Percentiles rank a stretch among this genome's conserved stretches.
Evolutionary conservation across 129 eudicot genomes (phyloP).

Genomic region (Ambrosia trifida): DNA sequence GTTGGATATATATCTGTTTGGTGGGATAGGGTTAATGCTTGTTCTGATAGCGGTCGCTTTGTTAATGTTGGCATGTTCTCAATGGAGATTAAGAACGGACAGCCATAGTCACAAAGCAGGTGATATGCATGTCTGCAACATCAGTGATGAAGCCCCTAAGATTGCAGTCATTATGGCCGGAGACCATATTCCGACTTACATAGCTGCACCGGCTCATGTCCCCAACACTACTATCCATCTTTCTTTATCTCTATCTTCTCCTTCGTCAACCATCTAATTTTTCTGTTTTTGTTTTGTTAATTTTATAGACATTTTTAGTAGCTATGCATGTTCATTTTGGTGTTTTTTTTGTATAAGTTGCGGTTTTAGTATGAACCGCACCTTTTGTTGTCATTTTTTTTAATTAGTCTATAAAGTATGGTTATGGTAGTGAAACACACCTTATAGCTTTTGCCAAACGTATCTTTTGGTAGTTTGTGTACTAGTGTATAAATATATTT

Average conservation of each 20-base stretch:
- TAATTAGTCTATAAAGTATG: too few relatives aligned
- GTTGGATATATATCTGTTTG: conserved; percentile 45
- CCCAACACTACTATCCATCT: not conserved
- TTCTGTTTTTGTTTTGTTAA: not conserved
- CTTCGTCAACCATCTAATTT: not conserved
- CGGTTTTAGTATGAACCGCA: too few relatives aligned
- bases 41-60: conserved; percentile 48
- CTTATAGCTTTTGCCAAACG: too few relatives aligned
- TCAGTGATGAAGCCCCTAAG: conserved; percentile 31
- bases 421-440: too few relatives aligned
- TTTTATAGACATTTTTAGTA: not conserved
- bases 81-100: conserved; percentile 8
- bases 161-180: conserved; percentile 67
- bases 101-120: not conserved
- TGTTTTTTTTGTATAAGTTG: too few relatives aligned
- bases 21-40: conserved; percentile 47
- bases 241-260: not conserved
- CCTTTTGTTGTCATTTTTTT: too few relatives aligned
- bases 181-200: conserved; percentile 49
- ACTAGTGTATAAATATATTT: not conserved
- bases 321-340: not conserved
- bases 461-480: too few relatives aligned
- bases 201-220: conserved; percentile 45
- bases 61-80: conserved; percentile 49
- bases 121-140: not conserved